Evolutionary conservation across 305 asterid genomes (phyloP), one percentile per base, ranked within the genome.

Genomic region (Fraxinus dipetala): DNA sequence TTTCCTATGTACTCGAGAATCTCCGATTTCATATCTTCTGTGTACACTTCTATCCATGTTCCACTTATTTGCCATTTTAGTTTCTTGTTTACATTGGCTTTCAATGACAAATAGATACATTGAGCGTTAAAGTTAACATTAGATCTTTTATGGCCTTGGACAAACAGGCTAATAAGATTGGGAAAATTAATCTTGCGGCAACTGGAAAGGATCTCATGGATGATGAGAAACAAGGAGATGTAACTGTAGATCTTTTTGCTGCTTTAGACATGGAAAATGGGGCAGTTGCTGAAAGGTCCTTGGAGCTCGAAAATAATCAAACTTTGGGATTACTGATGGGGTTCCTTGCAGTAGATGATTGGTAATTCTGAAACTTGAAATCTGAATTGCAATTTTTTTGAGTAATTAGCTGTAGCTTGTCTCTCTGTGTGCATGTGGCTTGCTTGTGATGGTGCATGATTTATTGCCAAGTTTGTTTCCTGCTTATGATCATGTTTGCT

Each of bases 171-270:
- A 94, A 90, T 86, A 96, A 90, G 87, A 96, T 96, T 90, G 99
- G 99, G 79, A 94, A 92, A 89, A 96, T 96, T 80, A 96, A 94
- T 90, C 97, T 96, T 84, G 99, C 99, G 89, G 99, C 99, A 81
- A 96, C 95, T 79, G 99, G 99, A 63, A 96, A 96, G 90, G 99
- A 96, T 90, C 98, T 96, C 84, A 96, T 96, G 99, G 99, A 96
- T 83, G 99, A 94, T 28, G 98, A 96, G 83, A 94, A 96, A 88
- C 97, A 85, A 90, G 98, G 98, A 81, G 99, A 96, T 82, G 98
- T 96, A 72, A 91, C 95, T 8, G 98, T 96, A 69, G 99, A 94
- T 87, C 98, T 96, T 78, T 94, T 90, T 90, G 80, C 98, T 86
- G 93, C 99, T 79, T 84, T 93, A 69, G 99, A 96, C 87, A 79